phyloP scores from a whole-genome alignment of 2,329 filamentous ascomycete species.

The Pseudogymnoascus sp. region DNA sequence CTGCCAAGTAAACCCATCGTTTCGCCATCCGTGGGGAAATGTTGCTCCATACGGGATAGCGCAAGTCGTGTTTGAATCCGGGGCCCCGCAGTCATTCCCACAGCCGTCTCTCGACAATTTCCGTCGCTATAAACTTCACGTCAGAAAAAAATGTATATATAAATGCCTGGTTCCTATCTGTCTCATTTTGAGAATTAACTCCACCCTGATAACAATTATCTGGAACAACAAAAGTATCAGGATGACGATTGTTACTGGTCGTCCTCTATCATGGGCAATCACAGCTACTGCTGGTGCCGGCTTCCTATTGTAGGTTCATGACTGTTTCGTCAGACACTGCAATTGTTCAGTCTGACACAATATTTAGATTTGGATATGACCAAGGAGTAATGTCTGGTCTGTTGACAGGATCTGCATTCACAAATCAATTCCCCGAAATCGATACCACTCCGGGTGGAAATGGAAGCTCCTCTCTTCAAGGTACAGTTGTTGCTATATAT shows the following conservation, averaged over 20 bases:
- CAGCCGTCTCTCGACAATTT: neutral
- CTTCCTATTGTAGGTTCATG: conserved; percentile 26
- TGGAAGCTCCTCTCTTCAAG: conserved; percentile 36
- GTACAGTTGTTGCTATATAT: conserved; percentile 38
- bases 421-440: conserved; percentile 42
- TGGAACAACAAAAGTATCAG: neutral
- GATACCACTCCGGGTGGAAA: conserved; percentile 31
- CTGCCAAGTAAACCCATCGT: too few relatives aligned
- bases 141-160: neutral
- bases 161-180: too few relatives aligned
- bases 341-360: conserved; percentile 18
- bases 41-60: too few relatives aligned
- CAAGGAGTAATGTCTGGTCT: conserved; percentile 67
- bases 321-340: conserved; percentile 8
- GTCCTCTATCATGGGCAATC: conserved; percentile 32
- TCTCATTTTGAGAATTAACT: neutral
- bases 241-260: conserved; percentile 24
- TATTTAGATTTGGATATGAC: conserved; percentile 46
- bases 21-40: too few relatives aligned
- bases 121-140: too few relatives aligned
- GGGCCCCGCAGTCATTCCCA: neutral
- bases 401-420: conserved; percentile 55
- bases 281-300: conserved; percentile 29
- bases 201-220: neutral
- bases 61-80: neutral